Base-by-base conservation (phyloP, 2,329 filamentous ascomycete species). In the Colletotrichum sp. region DNA sequence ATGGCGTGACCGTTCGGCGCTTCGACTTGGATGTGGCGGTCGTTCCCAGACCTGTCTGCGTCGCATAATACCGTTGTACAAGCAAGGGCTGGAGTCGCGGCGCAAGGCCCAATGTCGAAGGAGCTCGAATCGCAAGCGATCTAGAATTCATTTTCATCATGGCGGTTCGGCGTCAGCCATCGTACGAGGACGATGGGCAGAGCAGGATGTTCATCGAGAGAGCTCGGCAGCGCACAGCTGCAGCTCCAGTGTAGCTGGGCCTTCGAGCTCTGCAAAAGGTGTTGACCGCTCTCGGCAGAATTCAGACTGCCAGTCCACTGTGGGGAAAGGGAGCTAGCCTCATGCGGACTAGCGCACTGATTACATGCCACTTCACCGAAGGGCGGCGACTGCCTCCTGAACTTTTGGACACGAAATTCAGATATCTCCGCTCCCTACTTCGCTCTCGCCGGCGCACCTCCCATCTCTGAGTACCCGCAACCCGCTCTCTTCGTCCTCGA, bases 1-100 rank as follows among this genome's bases (percentile, higher is more conserved):
- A 93, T 0, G 96, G 91, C 0, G 96, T 98, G 30, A 98, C 92
- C 52, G 92, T 89, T 81, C 91, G 93, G 70, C 95, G 90, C 78
- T 89, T 91, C 30, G 92, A 83, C 15, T 85, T 82, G 15, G 89
- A 79, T 77, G 77, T 75, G 1, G 84, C 76, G 8, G 83, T 78
- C 16, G 85, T 79, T 25, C 82, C 83, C 25, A 88, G 79, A 76
- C 86, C 86, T 75, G 87, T 90, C 66, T 93, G 88, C 61, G 92
- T 93, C 76, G 93, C 90, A 85, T 93, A 94, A 67, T 63, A 27
- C 81, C 91, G 89, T 77, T 84, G 83, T 39, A 84, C 78, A 59
- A 87, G 74, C 55, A 87, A 78, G 49, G 84, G 83, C 73, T 85
- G 84, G 67, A 87, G 77, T 59, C 80, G 80, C 64, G 82, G 80